Percentiles rank a stretch among this genome's conserved stretches.
Evolutionary conservation across 305 asterid species (phyloP).

Genomic region (Fraxinus albicans): DNA sequence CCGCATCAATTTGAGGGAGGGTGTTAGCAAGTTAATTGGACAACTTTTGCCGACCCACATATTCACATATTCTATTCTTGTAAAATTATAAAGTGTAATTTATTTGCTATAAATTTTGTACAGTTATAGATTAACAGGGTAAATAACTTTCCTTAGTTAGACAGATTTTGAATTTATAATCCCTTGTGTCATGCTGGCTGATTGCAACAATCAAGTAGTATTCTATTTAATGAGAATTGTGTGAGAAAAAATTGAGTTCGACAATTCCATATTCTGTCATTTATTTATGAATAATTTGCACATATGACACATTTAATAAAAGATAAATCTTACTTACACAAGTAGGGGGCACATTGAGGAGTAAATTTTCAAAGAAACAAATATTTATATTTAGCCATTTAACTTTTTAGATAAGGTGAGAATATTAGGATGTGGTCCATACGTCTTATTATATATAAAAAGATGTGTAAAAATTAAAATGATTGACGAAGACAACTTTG

Average conservation of each 20-base stretch:
- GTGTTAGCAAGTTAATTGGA: background rate
- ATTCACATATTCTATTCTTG: background rate
- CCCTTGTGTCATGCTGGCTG: background rate
- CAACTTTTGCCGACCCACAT: background rate
- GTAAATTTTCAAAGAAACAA: too few species aligned
- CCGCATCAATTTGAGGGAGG: background rate
- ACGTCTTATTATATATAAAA: background rate
- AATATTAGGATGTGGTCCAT: background rate
- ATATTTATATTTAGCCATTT: background rate
- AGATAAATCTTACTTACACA: background rate
- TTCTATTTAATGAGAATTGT: background rate
- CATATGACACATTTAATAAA: background rate
- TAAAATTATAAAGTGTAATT: too few species aligned
- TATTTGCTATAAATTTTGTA: background rate
- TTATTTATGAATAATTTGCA: background rate
- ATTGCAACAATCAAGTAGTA: background rate
- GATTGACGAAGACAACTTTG: background rate
- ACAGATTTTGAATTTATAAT: background rate
- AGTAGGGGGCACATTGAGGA: background rate
- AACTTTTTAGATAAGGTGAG: background rate
- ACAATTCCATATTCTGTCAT: background rate
- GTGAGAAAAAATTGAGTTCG: background rate
- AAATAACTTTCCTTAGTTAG: background rate
- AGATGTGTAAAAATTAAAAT: background rate
- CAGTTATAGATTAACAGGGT: background rate